Evolutionary conservation across 1,139 yeast genomes (phyloP).

Genomic region (Suhomyces panamericanus): DNA sequence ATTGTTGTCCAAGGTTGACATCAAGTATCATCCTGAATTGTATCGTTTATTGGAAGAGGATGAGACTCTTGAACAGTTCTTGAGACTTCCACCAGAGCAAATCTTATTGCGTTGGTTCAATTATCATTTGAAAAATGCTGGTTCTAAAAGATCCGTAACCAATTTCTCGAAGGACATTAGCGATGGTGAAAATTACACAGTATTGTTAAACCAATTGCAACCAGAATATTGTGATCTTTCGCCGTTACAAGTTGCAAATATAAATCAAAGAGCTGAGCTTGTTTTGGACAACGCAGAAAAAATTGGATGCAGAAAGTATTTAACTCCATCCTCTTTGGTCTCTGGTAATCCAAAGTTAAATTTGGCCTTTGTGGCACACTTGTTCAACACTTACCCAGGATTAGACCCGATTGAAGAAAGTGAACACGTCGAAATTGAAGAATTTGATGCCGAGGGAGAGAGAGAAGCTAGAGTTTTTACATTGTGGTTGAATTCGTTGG

Average conservation of each 20-base stretch:
- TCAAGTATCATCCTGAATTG: constrained; percentile 93
- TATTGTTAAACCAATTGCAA: constrained; percentile 81
- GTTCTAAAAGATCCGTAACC: constrained; percentile 78
- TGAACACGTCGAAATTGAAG: constrained; percentile 87
- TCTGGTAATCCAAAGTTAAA: constrained; percentile 97
- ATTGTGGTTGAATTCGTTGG: constrained; percentile 93
- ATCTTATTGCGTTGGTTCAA: constrained; percentile 96
- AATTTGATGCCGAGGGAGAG: constrained; percentile 98
- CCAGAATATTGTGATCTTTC: constrained; percentile 79
- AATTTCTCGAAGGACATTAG: constrained; percentile 86
- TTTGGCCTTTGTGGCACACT: constrained; percentile 94
- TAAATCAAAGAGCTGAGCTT: constrained; percentile 81
- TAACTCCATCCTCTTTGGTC: constrained; percentile 89
- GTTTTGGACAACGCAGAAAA: constrained; percentile 84
- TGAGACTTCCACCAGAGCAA: constrained; percentile 97
- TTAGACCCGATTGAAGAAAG: constrained; percentile 92
- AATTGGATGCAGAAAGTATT: constrained; percentile 87
- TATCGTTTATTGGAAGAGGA: constrained; percentile 94
- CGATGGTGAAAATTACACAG: constrained; percentile 95
- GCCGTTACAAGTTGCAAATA: constrained; percentile 76
- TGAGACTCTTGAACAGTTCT: constrained; percentile 93
- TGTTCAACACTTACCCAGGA: constrained; percentile 96
- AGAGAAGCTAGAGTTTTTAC: constrained; percentile 99
- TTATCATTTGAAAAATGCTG: constrained; percentile 93
- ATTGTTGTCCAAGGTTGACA: constrained; percentile 88